phyloP scores from a whole-genome alignment of 768 basidiomycete species.

The Lyophyllum decastes region DNA sequence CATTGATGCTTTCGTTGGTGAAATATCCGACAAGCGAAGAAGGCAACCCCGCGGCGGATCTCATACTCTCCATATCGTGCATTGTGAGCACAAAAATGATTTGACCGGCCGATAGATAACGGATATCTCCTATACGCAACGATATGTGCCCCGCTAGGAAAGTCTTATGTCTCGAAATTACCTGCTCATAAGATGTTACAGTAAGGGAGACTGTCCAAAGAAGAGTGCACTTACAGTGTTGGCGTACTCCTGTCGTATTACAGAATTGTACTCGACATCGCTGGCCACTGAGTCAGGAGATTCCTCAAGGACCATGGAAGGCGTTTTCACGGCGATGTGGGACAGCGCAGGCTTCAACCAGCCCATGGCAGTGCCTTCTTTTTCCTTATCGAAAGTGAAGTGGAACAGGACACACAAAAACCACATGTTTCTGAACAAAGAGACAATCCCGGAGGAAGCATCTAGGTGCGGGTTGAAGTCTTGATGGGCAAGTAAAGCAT shows the following conservation, averaged over 20 bases:
- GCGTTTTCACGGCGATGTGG: constrained; percentile 85
- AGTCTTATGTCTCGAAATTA: constrained; percentile 66
- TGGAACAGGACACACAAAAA: constrained; percentile 87
- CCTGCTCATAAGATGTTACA: constrained; percentile 41
- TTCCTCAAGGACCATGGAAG: constrained; percentile 79
- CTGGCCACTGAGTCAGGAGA: constrained; percentile 81
- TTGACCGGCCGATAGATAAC: constrained; percentile 78
- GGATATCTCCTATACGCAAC: constrained; percentile 65
- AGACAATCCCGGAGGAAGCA: constrained; percentile 59
- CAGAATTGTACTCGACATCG: constrained; percentile 91
- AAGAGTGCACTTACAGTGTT: constrained; percentile 53
- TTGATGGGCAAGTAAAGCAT: constrained; percentile 74
- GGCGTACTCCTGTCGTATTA: constrained; percentile 84
- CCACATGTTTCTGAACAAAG: constrained; percentile 92
- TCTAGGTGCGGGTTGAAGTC: constrained; percentile 64
- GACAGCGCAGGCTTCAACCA: constrained; percentile 78
- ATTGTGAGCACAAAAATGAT: constrained; percentile 83
- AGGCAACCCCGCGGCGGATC: constrained; percentile 76
- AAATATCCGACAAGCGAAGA: constrained; percentile 88
- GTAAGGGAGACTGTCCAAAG: neutral
- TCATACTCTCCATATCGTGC: constrained; percentile 87
- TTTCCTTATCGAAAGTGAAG: constrained; percentile 60
- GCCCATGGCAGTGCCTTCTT: constrained; percentile 66
- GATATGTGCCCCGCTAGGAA: constrained; percentile 68
- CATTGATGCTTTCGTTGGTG: constrained; percentile 82